Evolutionary conservation across 495 filamentous ascomycete species (phyloP).

Genomic region (Massariosphaeria phaeospora): DNA sequence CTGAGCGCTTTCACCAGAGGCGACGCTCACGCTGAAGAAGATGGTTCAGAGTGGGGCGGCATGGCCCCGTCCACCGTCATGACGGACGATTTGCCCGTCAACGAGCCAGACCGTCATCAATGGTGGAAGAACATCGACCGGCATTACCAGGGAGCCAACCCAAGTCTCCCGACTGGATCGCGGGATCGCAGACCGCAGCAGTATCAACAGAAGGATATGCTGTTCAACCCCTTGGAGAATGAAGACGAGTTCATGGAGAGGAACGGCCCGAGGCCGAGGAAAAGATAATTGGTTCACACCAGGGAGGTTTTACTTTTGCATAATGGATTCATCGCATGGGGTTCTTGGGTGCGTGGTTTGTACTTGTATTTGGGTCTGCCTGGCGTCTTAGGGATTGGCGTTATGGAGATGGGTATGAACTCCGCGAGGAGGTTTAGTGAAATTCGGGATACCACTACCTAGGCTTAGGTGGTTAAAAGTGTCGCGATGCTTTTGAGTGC

Average conservation of each 20-base stretch:
- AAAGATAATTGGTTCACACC: background rate
- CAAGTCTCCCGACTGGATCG: too few relatives aligned
- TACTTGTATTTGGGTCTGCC: background rate
- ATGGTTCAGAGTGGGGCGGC: constrained; percentile 7
- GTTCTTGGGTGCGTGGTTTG: too few relatives aligned
- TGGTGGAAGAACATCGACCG: constrained; percentile 17
- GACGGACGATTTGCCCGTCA: constrained; percentile 5
- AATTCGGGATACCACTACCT: background rate
- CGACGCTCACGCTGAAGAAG: constrained; percentile 3
- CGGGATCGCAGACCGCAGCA: too few relatives aligned
- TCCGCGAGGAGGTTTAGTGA: background rate
- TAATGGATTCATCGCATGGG: too few relatives aligned
- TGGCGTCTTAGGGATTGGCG: background rate
- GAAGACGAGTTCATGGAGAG: constrained; percentile 25
- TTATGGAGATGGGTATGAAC: background rate
- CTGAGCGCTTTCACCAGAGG: too few relatives aligned
- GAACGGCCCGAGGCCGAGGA: background rate
- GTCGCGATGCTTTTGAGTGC: too few relatives aligned
- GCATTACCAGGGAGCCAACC: background rate
- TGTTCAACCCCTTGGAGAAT: constrained; percentile 23
- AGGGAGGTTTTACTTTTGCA: background rate
- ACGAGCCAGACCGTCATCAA: constrained; percentile 3
- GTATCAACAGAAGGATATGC: constrained; percentile 9
- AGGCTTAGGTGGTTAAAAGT: background rate
- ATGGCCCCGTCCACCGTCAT: constrained; percentile 2